Base-by-base conservation (phyloP, 1,139 yeast genomes). In the Pichia norvegensis region DNA sequence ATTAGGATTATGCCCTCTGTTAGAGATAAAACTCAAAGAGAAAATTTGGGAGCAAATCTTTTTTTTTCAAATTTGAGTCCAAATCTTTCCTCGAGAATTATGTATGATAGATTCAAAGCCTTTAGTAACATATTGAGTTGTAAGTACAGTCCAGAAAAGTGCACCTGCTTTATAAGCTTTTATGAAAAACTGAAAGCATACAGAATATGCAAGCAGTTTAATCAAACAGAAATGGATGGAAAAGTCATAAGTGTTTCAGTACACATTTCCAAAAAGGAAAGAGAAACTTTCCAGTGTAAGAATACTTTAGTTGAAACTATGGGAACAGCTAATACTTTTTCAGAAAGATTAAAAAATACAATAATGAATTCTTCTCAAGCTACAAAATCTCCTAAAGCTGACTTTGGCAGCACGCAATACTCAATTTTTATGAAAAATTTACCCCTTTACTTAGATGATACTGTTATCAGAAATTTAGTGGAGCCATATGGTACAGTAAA, bases 1-100 rank as follows among this genome's bases (percentile, higher is more conserved):
- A 67, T 77, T 36, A 63, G 79, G 52, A 72, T 76, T 17, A 73
- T 75, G 78, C 75, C 74, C 2, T 73, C 78, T 0, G 51, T 74
- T 46, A 68, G 76, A 53, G 67, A 69, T 29, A 64, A 61, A 45
- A 45, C 50, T 3, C 51, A 54, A 44, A 54, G 65, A 46, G 64
- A 60, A 36, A 58, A 57, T 38, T 50, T 64, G 33, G 71, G 71
- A 1, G 62, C 70, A 9, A 69, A 69, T 43, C 63, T 64, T 2
- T 69, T 68, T 46, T 58, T 70, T 52, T 58, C 73, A 29, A 64
- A 69, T 52, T 52, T 73, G 51, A 66, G 76, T 5, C 48, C 50
- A 4, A 45, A 55, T 7, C 52, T 68, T 35, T 66, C 70, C 0
- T 67, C 74, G 4, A 67, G 77, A 52, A 52, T 52, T 1, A 67